Base-by-base conservation (phyloP, 2,329 filamentous ascomycete species). In the Monilinia laxa region DNA sequence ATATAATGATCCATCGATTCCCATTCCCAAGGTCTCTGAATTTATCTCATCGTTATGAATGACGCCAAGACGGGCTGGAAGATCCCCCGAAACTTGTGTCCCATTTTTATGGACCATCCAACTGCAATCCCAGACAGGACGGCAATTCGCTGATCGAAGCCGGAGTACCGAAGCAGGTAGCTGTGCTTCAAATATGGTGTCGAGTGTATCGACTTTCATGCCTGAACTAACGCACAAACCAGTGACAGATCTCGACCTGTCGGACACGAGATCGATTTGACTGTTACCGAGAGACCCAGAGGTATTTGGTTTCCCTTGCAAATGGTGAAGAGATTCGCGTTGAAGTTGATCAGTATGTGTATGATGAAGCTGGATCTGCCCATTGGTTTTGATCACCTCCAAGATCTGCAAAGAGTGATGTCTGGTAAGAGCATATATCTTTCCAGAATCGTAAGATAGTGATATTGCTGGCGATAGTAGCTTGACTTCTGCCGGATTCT, bases 1-100 rank as follows among this genome's bases (percentile, higher is more conserved):
- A 69, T 86, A 85, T 31, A 93, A 73, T 0, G 88, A 86, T 1
- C 91, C 91, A 73, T 91, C 87, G 45, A 92, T 82, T 9, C 85
- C 85, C 9, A 89, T 81, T 1, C 90, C 91, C 45, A 93, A 75
- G 66, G 87, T 79, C 68, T 87, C 84, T 23, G 56, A 65, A 20
- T 28, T 52, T 20, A n/a, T 42, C 35, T 52, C 40, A 38, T 60
- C 60, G 23, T 38, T 53, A 10, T 23, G 38, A 20, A 59, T 23
- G 16, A 31, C 18, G 42, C 42, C 45, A 42, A 65, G 28, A 25
- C 45, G 28, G 45, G 45, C 45, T n/a, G 58, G 31, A 4, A n/a
- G 47, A 11, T 38, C 58, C 28, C 16, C 28, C 14, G 12, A 12
- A 11, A 51, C 14, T 23, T 6, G 28, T 12, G 51, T 4, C n/a